Base-by-base conservation (phyloP, 805 yeast species). In the Wickerhamiella spandovensis region DNA sequence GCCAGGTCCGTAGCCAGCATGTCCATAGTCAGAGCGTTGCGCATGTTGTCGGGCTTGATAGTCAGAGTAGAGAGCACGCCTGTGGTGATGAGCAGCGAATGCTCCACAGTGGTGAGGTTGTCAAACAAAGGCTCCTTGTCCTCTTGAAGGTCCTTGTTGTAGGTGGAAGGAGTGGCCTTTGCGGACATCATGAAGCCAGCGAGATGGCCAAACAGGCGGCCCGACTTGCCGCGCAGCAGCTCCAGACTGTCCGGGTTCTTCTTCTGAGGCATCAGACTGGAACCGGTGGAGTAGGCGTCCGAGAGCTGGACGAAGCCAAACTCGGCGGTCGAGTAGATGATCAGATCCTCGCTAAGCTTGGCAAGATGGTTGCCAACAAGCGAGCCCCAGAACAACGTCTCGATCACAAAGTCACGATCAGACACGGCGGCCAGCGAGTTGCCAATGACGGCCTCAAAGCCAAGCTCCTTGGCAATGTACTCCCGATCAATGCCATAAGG, bases 1-100 rank as follows among this genome's bases (percentile, higher is more conserved):
- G 99, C 99, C 59, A 92, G 76, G 66, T 92, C 99, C 30, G 99
- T 92, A 20, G 98, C 98, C 60, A 92, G 77, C 98, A 92, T 92
- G 69, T 92, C 98, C 95, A 90, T 90, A 25, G 97, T 89, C 61
- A 92, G 76, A 0, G 97, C 90, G 43, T 75, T 79, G 59, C 74
- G 76, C 98, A 92, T 92, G 58, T 74, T 80, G 49, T 77, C 82
- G 55, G 76, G 74, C 59, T 84, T 75, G 57, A 89, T 84, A 42
- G 66, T 63, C 60, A 92, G 74, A 1, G 98, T 92, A 2, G 97
- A 87, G 45, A 92, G 74, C 6, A 92, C 97, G 56, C 99, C 99
- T 1, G 97, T 89, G 30, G 97, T 95, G 63, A 92, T 92, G 56
- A 85, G 74, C 45, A 89, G 76, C 1, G 97, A 92, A 69, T 92